phyloP scores from a whole-genome alignment of 306 rosid species.

The cucumber (Cucumis sativus) region DNA sequence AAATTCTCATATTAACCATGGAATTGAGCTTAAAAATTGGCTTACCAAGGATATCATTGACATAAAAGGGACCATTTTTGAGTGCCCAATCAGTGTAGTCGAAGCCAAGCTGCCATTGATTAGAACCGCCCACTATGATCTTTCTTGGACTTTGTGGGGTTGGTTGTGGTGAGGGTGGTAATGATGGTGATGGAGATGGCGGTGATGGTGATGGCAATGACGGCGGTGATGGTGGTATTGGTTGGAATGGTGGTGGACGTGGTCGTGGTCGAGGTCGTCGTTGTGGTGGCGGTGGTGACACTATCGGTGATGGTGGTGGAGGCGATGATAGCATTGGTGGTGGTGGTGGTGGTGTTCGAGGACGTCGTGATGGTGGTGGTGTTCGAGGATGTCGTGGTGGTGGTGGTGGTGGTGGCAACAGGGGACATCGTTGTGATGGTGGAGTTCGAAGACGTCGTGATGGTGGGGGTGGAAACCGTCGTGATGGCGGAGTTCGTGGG shows the following conservation, averaged over 20 bases:
- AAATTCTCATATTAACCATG: background rate
- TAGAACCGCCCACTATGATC: conserved; percentile 43
- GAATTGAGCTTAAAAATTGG: background rate
- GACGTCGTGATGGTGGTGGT: background rate
- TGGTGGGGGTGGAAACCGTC: background rate
- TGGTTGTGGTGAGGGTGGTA: background rate
- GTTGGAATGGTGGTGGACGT: background rate
- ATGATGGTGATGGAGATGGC: background rate
- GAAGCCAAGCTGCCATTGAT: conserved; percentile 40
- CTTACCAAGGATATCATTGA: conserved; percentile 52
- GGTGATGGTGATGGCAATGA: background rate
- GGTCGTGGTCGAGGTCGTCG: background rate
- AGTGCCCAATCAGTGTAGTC: conserved; percentile 44
- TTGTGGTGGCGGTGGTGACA: background rate
- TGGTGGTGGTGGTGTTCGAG: background rate
- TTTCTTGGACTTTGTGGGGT: conserved; percentile 1
- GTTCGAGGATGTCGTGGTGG: too few relatives aligned
- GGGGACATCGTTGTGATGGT: background rate
- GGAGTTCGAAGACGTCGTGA: background rate
- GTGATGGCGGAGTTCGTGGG: background rate
- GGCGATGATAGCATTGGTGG: too few relatives aligned
- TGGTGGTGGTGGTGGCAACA: background rate
- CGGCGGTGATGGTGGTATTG: background rate
- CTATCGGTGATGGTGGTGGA: too few relatives aligned
- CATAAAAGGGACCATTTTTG: conserved; percentile 34